Conservation (phyloP, 2,329 filamentous ascomycete species). For the Fusarium albidum region DNA sequence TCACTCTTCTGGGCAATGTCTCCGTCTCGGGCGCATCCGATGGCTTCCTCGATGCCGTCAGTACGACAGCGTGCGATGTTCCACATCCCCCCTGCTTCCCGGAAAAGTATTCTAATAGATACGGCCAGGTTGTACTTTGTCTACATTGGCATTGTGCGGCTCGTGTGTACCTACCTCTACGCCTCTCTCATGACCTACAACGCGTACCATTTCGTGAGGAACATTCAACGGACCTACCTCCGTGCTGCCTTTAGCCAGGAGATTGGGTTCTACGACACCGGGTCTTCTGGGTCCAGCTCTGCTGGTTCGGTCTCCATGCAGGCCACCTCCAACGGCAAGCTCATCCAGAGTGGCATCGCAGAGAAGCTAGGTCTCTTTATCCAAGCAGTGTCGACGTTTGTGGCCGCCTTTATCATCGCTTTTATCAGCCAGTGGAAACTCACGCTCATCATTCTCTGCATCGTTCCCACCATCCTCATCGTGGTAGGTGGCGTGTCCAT, state of each 20-base stretch:
- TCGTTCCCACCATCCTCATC: constrained; percentile 36
- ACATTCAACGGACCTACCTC: constrained; percentile 56
- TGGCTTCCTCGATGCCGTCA: no score
- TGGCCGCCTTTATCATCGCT: constrained; percentile 48
- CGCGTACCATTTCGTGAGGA: constrained; percentile 57
- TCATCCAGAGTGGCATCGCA: constrained; percentile 47
- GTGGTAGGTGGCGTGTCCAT: constrained; percentile 39
- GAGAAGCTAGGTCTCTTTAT: constrained; percentile 48
- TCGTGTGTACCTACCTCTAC: constrained; percentile 56
- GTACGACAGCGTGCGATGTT: no score
- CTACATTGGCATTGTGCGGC: constrained; percentile 62
- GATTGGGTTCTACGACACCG: constrained; percentile 50
- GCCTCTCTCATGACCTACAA: constrained; percentile 53
- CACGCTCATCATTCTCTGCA: constrained; percentile 46
- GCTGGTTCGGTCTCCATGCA: constrained; percentile 50
- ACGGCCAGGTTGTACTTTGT: constrained; percentile 58
- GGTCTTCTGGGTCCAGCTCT: constrained; percentile 21
- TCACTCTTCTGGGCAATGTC: no score
- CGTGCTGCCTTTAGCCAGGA: constrained; percentile 57
- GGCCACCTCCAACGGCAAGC: constrained; percentile 44
- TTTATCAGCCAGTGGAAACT: constrained; percentile 51
- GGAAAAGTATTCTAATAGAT: no score
- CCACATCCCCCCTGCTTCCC: no score
- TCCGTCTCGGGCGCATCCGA: no score
- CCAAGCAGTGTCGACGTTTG: constrained; percentile 46